Conservation (phyloP, 176 grass and related monocot genomes). For the Ensete ventricosum region DNA sequence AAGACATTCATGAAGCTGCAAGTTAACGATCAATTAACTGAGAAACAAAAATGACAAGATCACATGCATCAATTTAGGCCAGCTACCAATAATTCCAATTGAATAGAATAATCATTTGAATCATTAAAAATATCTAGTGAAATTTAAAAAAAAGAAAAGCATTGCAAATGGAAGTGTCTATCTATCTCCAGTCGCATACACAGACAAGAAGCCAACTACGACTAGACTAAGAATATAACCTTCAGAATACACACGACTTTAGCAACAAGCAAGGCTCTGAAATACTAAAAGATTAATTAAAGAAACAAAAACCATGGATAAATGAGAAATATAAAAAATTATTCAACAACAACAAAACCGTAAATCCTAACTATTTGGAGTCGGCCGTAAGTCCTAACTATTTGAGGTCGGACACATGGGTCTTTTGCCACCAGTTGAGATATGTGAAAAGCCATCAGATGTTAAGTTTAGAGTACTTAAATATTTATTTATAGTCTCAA, state of each 20-base stretch:
- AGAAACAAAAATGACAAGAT: background rate
- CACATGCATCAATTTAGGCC: background rate
- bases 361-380: no score
- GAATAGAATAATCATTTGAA: background rate
- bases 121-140: no score
- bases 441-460: no score
- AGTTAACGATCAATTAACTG: conserved; percentile 18
- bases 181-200: background rate
- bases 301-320: background rate
- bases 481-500: no score
- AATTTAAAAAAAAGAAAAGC: no score
- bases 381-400: no score
- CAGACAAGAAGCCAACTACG: background rate
- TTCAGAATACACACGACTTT: background rate
- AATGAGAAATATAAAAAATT: background rate
- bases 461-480: no score
- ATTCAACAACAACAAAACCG: no score
- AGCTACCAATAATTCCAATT: background rate
- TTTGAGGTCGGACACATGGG: no score
- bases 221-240: background rate
- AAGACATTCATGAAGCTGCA: conserved; percentile 83
- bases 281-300: background rate
- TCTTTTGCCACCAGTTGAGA: no score
- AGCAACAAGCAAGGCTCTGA: background rate
- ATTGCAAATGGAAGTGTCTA: no score